Evolutionary conservation across 345 rosid genomes (phyloP), one percentile per base, ranked within the genome.

Genomic region (Brassica nigra): DNA sequence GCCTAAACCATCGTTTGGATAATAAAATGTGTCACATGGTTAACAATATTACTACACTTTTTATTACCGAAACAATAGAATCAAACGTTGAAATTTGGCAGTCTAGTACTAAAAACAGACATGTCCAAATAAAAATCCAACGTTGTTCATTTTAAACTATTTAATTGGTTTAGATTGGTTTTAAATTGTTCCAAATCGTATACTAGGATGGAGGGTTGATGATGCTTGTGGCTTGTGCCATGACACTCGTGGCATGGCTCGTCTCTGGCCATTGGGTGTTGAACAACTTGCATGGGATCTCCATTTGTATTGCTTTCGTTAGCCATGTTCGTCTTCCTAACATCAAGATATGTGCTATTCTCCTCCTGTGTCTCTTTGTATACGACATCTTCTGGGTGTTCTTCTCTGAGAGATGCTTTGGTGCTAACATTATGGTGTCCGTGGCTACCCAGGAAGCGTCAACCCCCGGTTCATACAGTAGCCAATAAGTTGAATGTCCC

Each of bases 381-480:
- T 93, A 95, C 66, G 99, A 95, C 84, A 93, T 95, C 63, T 95
- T 95, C 82, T 93, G 98, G 98, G 98, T 95, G 71, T 95, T 95
- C 89, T 95, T 88, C 87, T 93, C 99, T n/a, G 98, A 95, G 86
- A 93, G 93, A 79, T 88, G 90, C 84, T 95, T 95, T 82, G 99
- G 98, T 78, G 97, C 95, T 75, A 93, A 91, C 52, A 98, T 95
- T 71, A 95, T 91, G 99, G 98, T 95, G 27, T 86, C 98, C 1
- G 98, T 93, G 64, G 99, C 96, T 66, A 95, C 96, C 28, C 96
- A 93, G 68, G 93, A 91, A 80, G 98, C 97, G 31, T 90, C 92
- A 27, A 93, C 90, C 83, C 83, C 99, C 99, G 1, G 93, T 93
- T 76, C 97, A 93, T 81, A 92, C 97, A 0, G 96, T 93, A 34